Conservation (phyloP, 192 early-diverging fungal species). For the Coemansia sp. region DNA sequence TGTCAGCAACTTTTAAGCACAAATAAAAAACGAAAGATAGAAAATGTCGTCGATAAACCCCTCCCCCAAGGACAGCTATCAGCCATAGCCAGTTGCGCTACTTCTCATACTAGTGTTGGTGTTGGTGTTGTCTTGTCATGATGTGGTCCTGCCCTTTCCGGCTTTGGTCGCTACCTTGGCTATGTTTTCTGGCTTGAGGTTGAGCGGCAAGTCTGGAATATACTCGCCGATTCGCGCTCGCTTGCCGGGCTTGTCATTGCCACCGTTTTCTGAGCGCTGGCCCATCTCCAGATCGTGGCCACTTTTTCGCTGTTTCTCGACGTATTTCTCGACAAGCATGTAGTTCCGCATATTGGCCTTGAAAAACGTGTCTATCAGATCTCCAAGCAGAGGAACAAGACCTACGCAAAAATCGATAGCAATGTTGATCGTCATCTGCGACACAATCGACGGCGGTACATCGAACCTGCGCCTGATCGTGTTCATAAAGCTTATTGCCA, state of each 20-base stretch:
- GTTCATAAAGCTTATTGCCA: slow-evolving; percentile 35
- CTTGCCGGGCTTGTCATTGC: not conserved
- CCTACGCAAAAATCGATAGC: slow-evolving; percentile 47
- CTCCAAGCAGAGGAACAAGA: slow-evolving; percentile 50
- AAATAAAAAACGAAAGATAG: too few species aligned
- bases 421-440: slow-evolving; percentile 50
- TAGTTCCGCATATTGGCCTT: slow-evolving; percentile 55
- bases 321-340: slow-evolving; percentile 32
- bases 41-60: too few species aligned
- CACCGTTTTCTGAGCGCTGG: not conserved
- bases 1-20: too few species aligned
- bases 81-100: too few species aligned
- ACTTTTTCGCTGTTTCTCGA: slow-evolving; percentile 13
- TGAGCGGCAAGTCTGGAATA: not conserved
- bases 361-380: slow-evolving; percentile 46
- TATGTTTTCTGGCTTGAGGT: not conserved
- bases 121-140: too few species aligned
- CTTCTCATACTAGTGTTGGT: too few species aligned
- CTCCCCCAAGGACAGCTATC: too few species aligned
- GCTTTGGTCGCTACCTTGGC: slow-evolving; percentile 6
- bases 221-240: slow-evolving; percentile 1
- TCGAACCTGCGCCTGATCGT: slow-evolving; percentile 23
- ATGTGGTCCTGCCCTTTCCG: not conserved
- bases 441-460: slow-evolving; percentile 30
- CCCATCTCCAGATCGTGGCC: slow-evolving; percentile 20